Base-by-base conservation (phyloP, 257 asterid species). In the Eustoma russellianum region DNA sequence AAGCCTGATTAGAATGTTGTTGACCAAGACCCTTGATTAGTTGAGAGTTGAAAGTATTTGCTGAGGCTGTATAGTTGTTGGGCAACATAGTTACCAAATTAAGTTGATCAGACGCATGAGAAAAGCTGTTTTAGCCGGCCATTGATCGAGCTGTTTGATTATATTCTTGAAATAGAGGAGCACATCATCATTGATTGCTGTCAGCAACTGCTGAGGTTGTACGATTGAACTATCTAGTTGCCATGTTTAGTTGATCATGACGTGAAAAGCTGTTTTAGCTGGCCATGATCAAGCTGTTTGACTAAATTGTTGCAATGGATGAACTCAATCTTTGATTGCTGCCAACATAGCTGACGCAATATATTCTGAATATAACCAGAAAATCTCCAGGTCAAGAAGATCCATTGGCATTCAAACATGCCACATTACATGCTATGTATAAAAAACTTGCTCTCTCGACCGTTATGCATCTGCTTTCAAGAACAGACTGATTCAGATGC, bases 241-340 rank as follows among this genome's bases (percentile, higher is more conserved):
- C 85, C 74, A 80, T 61, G 71, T 84, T 85, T 79, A 92, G 95
- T 83, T 85, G 94, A 89, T 81, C 96, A 85, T 84, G 65, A 78
- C 16, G 72, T 82, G 88, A 82, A 83, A 82, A 80, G 95, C 88
- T 83, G 95, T 79, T 84, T 85, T 75, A 88, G 93, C 94, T 67
- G 76, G 74, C 77, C 70, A 72, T 76, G 74, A 75, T 71, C 82
- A 76, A 69, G 79, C 78, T n/a, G n/a, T n/a, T n/a, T n/a, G 78
- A 71, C 60, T 65, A 58, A 62, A 66, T 62, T 84, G 96, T 85
- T 85, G 95, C 85, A 79, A 87, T 75, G 86, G 86, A 70, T 82
- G 92, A 84, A 77, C 86, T 92, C 94, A 70, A 88, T 81, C 98
- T 85, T 82, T 92, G 95, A 76, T 80, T 79, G 91, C 88, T 81